Evolutionary conservation across 805 yeast species (phyloP).

Genomic region (Wickerhamiella occidentalis): DNA sequence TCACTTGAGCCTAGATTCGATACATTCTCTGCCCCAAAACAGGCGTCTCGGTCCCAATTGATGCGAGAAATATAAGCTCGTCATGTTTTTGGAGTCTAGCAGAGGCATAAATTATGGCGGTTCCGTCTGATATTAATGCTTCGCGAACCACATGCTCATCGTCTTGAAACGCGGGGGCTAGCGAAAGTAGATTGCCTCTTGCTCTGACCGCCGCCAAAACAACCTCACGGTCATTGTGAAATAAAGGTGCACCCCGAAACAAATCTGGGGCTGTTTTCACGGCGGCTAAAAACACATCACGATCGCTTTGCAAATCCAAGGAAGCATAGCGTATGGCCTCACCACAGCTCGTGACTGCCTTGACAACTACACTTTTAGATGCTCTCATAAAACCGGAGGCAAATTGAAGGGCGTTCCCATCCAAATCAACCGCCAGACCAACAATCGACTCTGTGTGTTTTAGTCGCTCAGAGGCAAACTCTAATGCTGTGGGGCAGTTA

Average conservation of each 20-base stretch:
- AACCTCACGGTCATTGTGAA: not conserved
- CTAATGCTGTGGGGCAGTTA: not conserved
- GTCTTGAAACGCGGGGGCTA: not conserved
- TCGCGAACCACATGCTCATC: not conserved
- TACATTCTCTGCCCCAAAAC: not conserved
- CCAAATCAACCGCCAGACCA: not conserved
- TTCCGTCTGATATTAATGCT: not conserved
- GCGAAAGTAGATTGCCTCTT: not conserved
- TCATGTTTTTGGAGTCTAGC: not conserved
- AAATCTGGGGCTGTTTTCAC: not conserved
- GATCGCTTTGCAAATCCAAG: not conserved
- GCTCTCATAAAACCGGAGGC: not conserved
- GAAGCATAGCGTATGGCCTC: not conserved
- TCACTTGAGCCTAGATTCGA: not conserved
- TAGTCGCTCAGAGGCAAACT: not conserved
- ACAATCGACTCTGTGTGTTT: not conserved
- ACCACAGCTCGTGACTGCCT: not conserved
- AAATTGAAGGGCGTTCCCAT: not conserved
- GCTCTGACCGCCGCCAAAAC: not conserved
- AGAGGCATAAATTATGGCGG: conserved; percentile 4
- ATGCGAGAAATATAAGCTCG: not conserved
- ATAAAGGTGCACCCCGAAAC: not conserved
- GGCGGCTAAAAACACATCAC: not conserved
- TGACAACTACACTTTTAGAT: not conserved
- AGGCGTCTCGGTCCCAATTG: not conserved